Evolutionary conservation across 1,139 yeast genomes (phyloP), one percentile per base, ranked within the genome.

Genomic region (Blastobotrys proliferans): DNA sequence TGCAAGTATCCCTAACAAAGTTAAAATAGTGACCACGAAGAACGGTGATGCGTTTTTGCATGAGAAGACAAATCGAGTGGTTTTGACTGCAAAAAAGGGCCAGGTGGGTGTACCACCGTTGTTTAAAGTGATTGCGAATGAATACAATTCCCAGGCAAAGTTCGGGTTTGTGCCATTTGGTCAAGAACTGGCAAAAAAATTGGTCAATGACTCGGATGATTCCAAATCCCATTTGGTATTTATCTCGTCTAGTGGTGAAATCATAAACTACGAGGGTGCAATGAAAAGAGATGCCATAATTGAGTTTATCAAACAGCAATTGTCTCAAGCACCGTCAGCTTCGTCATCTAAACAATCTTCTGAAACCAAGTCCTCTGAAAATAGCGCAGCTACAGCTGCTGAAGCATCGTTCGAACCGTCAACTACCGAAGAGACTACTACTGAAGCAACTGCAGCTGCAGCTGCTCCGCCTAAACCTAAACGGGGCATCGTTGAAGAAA

Each of bases 51-150:
- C 33, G 21, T 54, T 52, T 37, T 32, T 54, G 10, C 35, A 42
- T 4, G 33, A 44, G 13, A 39, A 49, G 37, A 47, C 51, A 30
- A 55, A 61, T 4, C 54, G 55, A 13, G 63, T 61, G 3, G 44
- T 62, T 5, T 47, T 62, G 40, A 47, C 61, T 17, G 55, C 61
- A 17, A 48, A 49, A 32, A 51, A 51, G 41, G 38, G 53, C 35
- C 56, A 53, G 46, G 35, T 56, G 17, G 53, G 65, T 35, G 66
- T 80, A 4, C 76, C 90, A 13, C 79, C 92, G 0, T 61, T 83
- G 48, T 73, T 76, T 59, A 86, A 84, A 61, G 70, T 86, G 1
- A 66, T 90, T 52, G 92, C 95, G 3, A 72, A 84, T 43, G 96
- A 90, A 57, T 84, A 79, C 62, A 34, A 47, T 35, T 75, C 70